Evolutionary conservation across 768 basidiomycete species (phyloP).

Genomic region (Tulasnella sp.): DNA sequence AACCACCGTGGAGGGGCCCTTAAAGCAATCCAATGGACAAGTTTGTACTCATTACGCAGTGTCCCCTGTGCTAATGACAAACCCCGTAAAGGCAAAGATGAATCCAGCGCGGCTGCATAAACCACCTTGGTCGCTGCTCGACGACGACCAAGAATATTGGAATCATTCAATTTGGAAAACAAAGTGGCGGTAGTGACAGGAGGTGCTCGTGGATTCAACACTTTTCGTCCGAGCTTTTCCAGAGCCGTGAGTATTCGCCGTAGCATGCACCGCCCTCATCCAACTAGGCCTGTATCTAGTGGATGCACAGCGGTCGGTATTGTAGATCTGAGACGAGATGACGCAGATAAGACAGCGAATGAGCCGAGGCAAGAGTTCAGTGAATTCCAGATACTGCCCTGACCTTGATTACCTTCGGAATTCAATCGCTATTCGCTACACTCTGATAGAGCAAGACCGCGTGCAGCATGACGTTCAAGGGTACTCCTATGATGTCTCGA

Average conservation of each 20-base stretch:
- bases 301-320: slow-evolving; percentile 75
- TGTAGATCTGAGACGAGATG: slow-evolving; percentile 65
- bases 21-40: too few relatives aligned
- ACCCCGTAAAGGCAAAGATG: too few relatives aligned
- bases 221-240: slow-evolving; percentile 87
- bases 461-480: slow-evolving; percentile 64
- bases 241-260: slow-evolving; percentile 52
- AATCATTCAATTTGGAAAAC: slow-evolving; percentile 16
- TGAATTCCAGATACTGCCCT: slow-evolving; percentile 22
- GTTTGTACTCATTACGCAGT: too few relatives aligned
- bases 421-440: slow-evolving; percentile 29
- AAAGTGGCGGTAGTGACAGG: slow-evolving; percentile 91
- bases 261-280: background rate
- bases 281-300: slow-evolving; percentile 23
- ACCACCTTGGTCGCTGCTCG: too few relatives aligned
- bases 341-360: slow-evolving; percentile 54
- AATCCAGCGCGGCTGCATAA: too few relatives aligned
- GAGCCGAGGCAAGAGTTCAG: slow-evolving; percentile 54
- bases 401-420: slow-evolving; percentile 7
- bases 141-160: background rate
- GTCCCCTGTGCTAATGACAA: too few relatives aligned
- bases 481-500: slow-evolving; percentile 78
- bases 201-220: slow-evolving; percentile 78
- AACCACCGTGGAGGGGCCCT: too few relatives aligned
- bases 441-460: slow-evolving; percentile 43